phyloP scores from a whole-genome alignment of 2,329 filamentous ascomycete species.

The Aureobasidium lini region DNA sequence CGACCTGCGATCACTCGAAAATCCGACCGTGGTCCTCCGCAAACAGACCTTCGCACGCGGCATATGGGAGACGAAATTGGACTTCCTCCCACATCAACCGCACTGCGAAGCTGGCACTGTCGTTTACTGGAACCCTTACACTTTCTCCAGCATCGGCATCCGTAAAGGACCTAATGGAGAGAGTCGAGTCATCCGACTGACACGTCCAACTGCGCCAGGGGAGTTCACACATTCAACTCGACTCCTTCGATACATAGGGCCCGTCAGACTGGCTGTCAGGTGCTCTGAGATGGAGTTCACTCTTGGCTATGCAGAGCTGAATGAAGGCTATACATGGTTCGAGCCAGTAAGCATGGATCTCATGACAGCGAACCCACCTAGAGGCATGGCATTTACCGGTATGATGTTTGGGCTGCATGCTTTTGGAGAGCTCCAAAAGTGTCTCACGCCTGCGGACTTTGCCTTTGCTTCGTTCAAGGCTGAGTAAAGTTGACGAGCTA shows the following conservation, averaged over 20 bases:
- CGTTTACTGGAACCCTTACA: slow-evolving; percentile 48
- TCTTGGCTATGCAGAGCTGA: neutral
- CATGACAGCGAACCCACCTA: slow-evolving; percentile 31
- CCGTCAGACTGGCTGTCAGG: neutral
- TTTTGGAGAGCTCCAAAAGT: slow-evolving; percentile 35
- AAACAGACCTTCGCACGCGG: slow-evolving; percentile 44
- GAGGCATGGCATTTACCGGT: slow-evolving; percentile 38
- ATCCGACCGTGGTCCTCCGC: slow-evolving; percentile 46
- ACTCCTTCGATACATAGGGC: neutral
- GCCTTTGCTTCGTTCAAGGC: slow-evolving; percentile 1
- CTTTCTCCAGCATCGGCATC: slow-evolving; percentile 38
- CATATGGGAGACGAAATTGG: slow-evolving; percentile 37
- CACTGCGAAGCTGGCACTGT: slow-evolving; percentile 47
- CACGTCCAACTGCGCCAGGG: neutral
- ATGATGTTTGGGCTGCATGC: slow-evolving; percentile 42
- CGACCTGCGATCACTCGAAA: slow-evolving; percentile 42
- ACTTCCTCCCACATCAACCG: slow-evolving; percentile 38
- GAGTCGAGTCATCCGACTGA: slow-evolving; percentile 15
- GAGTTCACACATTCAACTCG: neutral
- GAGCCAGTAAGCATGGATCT: slow-evolving; percentile 18
- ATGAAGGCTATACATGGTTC: neutral
- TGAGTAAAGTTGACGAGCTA: too few relatives aligned
- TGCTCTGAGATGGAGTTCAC: neutral
- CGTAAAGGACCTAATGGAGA: slow-evolving; percentile 17
- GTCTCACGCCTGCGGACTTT: slow-evolving; percentile 37